phyloP scores from a whole-genome alignment of 495 filamentous ascomycete species.

The Aspergillus bertholletiae region DNA sequence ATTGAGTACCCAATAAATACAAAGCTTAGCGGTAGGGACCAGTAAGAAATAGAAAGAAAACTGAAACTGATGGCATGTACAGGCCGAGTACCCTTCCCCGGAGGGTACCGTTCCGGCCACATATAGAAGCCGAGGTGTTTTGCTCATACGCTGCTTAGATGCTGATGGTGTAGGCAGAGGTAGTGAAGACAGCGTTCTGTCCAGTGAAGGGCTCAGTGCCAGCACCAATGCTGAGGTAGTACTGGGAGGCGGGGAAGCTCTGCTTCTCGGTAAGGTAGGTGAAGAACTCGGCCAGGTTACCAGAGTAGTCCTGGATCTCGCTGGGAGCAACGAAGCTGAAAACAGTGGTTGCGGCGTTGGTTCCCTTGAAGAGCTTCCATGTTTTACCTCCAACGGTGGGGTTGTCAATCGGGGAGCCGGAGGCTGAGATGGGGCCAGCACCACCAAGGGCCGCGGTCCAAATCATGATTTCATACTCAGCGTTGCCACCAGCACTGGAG shows the following conservation, averaged over 20 bases:
- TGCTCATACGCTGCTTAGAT: no score
- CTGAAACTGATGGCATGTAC: no score
- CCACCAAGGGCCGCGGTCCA: background rate
- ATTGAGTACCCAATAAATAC: no score
- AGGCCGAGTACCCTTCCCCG: no score
- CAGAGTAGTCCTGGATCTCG: conserved; percentile 5
- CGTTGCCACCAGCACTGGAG: background rate
- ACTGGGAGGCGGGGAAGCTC: conserved; percentile 6
- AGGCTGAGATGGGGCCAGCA: background rate
- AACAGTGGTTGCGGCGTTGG: background rate
- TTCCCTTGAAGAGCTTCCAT: background rate
- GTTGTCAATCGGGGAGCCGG: background rate
- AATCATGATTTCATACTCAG: background rate
- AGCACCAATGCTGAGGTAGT: conserved; percentile 18
- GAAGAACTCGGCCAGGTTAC: conserved; percentile 21
- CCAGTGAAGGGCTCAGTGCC: conserved; percentile 18
- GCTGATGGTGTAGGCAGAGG: conserved; percentile 6
- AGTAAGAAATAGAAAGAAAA: no score
- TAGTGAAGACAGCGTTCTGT: conserved; percentile 10
- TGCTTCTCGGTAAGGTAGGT: conserved; percentile 15
- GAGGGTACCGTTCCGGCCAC: no score
- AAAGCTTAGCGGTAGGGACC: no score
- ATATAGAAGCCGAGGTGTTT: no score
- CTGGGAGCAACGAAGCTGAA: background rate
- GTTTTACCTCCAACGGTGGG: background rate